These are phyloP conservation scores for Beauveria medogensis DNA, from an alignment of 2,329 filamentous ascomycete genomes.

Conservation along the genomic window DNA sequence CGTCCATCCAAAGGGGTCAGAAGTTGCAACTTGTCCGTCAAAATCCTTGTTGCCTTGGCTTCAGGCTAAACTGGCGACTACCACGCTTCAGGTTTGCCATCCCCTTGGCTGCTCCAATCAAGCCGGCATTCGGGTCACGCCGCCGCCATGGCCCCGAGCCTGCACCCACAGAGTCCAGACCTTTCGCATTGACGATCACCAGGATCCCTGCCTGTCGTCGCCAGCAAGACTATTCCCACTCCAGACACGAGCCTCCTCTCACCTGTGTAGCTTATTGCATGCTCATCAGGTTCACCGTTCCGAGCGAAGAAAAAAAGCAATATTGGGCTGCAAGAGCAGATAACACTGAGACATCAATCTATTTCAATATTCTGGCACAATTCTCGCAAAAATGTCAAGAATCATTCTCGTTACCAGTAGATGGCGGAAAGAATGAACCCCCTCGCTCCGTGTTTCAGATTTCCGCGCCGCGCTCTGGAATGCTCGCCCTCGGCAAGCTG, in stretches of 20 bases:
- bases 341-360: background rate
- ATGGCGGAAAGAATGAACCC: background rate
- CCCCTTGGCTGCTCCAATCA: background rate
- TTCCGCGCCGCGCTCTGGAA: background rate
- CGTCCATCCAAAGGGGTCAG: background rate
- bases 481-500: background rate
- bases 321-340: background rate
- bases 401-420: no score
- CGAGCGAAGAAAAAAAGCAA: background rate
- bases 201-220: background rate
- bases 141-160: background rate
- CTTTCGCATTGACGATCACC: constrained; percentile 7
- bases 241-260: background rate
- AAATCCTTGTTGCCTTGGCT: background rate
- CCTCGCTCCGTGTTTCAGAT: constrained; percentile 9
- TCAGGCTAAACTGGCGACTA: background rate
- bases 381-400: background rate
- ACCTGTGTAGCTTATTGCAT: background rate
- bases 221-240: background rate
- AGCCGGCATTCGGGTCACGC: background rate
- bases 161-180: background rate
- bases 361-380: background rate
- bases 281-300: background rate
- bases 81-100: constrained; percentile 2
- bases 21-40: background rate